A percentile compares a stretch with the other conserved stretches of the same genome.
Evolutionary conservation across 805 yeast genomes (phyloP).

Genomic region (Lipomyces spencermartinsiae): DNA sequence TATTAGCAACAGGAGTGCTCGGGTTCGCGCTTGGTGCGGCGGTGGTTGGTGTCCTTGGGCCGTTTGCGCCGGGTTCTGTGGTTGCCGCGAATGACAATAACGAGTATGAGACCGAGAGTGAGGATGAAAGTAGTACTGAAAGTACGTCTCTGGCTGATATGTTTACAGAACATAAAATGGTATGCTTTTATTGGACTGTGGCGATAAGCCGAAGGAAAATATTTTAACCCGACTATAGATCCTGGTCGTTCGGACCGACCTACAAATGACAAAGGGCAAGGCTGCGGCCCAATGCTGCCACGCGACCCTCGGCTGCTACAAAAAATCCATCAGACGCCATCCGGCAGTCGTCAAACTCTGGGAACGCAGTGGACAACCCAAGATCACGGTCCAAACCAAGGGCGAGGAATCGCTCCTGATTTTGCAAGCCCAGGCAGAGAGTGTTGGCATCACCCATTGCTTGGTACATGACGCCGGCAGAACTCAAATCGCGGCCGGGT

Average conservation of each 20-base stretch:
- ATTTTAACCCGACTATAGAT: conserved; percentile 53
- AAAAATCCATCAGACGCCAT: conserved; percentile 60
- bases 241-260: conserved; percentile 82
- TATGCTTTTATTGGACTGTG: not conserved
- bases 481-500: conserved; percentile 94
- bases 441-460: conserved; percentile 76
- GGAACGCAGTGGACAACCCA: conserved; percentile 89
- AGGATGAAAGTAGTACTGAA: conserved; percentile 9
- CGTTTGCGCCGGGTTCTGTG: not conserved
- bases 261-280: conserved; percentile 93
- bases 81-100: conserved; percentile 12
- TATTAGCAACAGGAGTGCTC: conserved; percentile 16
- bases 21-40: conserved; percentile 30
- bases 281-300: conserved; percentile 98
- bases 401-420: conserved; percentile 73
- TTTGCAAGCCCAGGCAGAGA: conserved; percentile 79
- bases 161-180: conserved; percentile 35
- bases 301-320: conserved; percentile 92
- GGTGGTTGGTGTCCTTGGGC: not conserved
- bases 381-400: conserved; percentile 75
- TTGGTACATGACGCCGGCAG: conserved; percentile 96
- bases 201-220: not conserved
- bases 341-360: conserved; percentile 73
- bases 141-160: conserved; percentile 18
- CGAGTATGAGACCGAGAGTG: conserved; percentile 22